A percentile compares a stretch with the other conserved stretches of the same genome.
phyloP scores from a whole-genome alignment of 306 rosid genomes.

The Ochetophila trinervis region DNA sequence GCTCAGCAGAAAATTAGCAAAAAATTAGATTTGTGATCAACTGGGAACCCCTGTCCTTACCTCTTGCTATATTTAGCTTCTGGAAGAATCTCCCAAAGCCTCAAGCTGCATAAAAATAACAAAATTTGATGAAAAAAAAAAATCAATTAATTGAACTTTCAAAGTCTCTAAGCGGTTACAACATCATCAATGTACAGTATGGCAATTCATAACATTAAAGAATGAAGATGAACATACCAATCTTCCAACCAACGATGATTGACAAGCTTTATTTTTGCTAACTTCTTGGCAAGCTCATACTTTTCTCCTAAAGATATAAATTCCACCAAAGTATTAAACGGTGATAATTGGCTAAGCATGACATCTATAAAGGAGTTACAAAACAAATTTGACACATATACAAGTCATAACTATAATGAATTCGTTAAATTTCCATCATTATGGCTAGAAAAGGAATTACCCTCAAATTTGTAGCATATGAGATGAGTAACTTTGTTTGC shows the following conservation, averaged over 20 bases:
- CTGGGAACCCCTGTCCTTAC: constrained; percentile 25
- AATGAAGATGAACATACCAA: constrained; percentile 44
- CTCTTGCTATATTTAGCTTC: constrained; percentile 71
- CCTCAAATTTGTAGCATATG: constrained; percentile 92
- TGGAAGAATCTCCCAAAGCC: constrained; percentile 71
- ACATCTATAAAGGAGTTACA: too few relatives aligned
- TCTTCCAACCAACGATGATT: constrained; percentile 94
- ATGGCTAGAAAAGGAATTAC: constrained; percentile 24
- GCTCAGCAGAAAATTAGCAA: neutral
- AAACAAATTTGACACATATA: neutral
- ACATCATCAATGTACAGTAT: neutral
- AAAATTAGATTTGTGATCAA: neutral
- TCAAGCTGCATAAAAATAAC: constrained; percentile 57
- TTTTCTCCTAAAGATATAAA: constrained; percentile 65
- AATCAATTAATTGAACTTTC: constrained; percentile 17
- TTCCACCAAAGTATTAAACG: neutral
- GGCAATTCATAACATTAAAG: constrained; percentile 1
- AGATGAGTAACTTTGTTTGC: constrained; percentile 91
- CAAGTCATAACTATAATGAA: neutral
- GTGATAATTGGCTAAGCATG: too few relatives aligned
- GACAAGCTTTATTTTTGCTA: constrained; percentile 68
- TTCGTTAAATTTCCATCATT: neutral
- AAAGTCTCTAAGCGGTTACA: neutral
- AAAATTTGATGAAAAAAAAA: constrained; percentile 13
- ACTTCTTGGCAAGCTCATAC: constrained; percentile 76